Evolutionary conservation across 306 rosid genomes (phyloP).

Genomic region (Sicyos edulis): DNA sequence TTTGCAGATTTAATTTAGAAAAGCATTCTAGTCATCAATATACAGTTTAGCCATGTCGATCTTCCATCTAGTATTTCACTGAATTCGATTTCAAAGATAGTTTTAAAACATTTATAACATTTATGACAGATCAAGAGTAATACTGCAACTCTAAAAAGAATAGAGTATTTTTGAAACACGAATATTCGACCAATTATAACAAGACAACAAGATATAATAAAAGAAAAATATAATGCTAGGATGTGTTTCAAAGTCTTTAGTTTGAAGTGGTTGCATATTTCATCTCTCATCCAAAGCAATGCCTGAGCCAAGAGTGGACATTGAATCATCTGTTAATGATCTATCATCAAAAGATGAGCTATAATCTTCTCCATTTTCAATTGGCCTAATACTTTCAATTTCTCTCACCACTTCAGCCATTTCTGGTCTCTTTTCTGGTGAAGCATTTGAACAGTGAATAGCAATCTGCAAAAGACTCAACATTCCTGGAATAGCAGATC

Average conservation of each 20-base stretch:
- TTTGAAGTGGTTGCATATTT: neutral
- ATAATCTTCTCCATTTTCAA: conserved; percentile 37
- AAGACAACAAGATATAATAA: neutral
- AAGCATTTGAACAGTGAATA: conserved; percentile 48
- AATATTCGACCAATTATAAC: neutral
- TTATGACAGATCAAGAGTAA: neutral
- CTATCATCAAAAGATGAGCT: conserved; percentile 36
- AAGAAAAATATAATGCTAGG: neutral
- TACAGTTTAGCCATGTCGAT: neutral
- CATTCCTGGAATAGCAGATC: conserved; percentile 53
- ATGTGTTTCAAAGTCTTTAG: no score
- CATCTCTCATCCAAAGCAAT: conserved; percentile 36
- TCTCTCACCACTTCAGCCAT: conserved; percentile 59
- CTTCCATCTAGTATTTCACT: neutral
- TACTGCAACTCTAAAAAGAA: neutral
- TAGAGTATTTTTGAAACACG: neutral
- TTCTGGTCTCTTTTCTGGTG: conserved; percentile 57
- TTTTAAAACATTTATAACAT: neutral
- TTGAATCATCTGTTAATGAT: conserved; percentile 51
- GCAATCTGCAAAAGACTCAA: conserved; percentile 61
- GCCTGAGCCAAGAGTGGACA: conserved; percentile 33
- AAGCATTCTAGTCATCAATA: no score
- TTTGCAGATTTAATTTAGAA: neutral
- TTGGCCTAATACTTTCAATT: conserved; percentile 38
- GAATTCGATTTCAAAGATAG: neutral